Conservation (phyloP, 208 protist genomes). For the Entamoeba invadens region DNA sequence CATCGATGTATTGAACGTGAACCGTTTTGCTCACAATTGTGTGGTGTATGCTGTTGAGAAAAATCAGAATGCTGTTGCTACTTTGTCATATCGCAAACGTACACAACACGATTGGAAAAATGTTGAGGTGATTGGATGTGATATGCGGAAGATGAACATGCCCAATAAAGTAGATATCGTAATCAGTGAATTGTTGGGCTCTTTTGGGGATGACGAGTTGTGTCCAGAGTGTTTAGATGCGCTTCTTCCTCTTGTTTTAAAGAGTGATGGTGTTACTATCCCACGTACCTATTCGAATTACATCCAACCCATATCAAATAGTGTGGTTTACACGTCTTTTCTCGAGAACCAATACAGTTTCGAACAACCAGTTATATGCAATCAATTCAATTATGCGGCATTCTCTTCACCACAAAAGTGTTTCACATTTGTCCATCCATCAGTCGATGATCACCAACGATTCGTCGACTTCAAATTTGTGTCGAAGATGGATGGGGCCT, state of each 20-base stretch:
- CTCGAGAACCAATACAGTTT: neutral
- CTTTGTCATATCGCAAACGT: neutral
- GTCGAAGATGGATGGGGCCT: neutral
- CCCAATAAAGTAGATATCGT: neutral
- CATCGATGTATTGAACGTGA: neutral
- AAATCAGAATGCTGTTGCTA: neutral
- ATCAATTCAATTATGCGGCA: neutral
- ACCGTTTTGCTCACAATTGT: neutral
- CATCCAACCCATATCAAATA: neutral
- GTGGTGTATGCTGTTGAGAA: conserved; percentile 6
- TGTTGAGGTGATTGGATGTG: neutral
- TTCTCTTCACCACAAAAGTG: neutral
- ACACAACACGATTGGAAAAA: neutral
- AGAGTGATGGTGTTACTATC: neutral
- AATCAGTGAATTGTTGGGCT: conserved; percentile 15
- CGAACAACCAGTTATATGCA: neutral
- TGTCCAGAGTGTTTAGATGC: conserved; percentile 1
- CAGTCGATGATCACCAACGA: neutral
- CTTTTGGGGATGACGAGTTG: conserved; percentile 14
- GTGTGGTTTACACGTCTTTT: neutral
- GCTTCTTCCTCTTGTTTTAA: neutral
- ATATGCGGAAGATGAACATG: neutral
- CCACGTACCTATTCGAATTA: neutral
- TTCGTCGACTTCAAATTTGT: neutral
- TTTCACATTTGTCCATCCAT: neutral